Base-by-base conservation (phyloP, 257 asterid species). In the Echium plantagineum region DNA sequence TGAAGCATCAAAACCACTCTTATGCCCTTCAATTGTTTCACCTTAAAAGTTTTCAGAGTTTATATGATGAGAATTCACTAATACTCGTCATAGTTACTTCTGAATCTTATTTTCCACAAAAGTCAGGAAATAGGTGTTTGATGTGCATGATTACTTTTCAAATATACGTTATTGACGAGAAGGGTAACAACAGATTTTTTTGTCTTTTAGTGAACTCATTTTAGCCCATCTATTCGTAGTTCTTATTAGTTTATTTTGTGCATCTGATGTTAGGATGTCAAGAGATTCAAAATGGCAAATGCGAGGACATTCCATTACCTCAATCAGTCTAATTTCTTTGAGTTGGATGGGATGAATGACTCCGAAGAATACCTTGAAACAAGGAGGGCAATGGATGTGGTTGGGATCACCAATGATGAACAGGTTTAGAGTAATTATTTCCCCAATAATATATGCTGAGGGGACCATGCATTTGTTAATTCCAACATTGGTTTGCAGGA, bases 341-440 rank as follows among this genome's bases (percentile, higher is more conserved):
- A 84, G 64, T 58, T 89, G 73, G 81, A 77, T 47, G 93, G 86
- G 38, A 60, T 89, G 66, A 88, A 86, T 78, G 95, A 89, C 70
- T 62, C 88, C 60, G 76, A 79, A 75, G 97, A 86, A 68, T 89
- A 80, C 75, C 68, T 84, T 16, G 77, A 81, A 30, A 84, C 95
- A 30, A 79, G 89, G 71, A 81, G 81, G 66, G 97, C 97, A 22
- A 89, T 89, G 97, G 94, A 81, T 38, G 66, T 89, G 28, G 95
- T 89, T 71, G 97, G 97, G 63, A 89, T 89, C 52, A 84, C 80
- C 67, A 57, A 77, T 0, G 83, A 86, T 59, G 94, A 82, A 68
- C 97, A 89, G 95, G 97, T 89, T 71, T 26, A 59, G 38, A 35
- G 12, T 68, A 57, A 35, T 26, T 18, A 15, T 49, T 59, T 32